Evolutionary conservation across 129 eudicot genomes (phyloP).

Genomic region (Kitagawia praeruptora): DNA sequence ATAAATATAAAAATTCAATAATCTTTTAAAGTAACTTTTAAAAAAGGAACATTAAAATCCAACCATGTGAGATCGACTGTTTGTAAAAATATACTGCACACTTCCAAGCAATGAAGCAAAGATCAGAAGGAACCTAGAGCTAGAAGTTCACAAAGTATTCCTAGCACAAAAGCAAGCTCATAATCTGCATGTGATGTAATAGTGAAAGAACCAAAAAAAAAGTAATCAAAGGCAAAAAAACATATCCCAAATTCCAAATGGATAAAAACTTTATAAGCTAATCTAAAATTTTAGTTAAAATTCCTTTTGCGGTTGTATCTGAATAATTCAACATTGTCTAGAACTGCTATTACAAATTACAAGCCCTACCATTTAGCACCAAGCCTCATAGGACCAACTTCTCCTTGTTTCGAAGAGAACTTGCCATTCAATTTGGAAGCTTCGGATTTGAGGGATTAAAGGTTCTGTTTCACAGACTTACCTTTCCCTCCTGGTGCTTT

Average conservation of each 20-base stretch:
- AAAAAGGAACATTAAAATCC: too few species aligned
- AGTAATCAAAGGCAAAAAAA: not conserved
- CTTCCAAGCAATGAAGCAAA: not conserved
- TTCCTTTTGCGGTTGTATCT: not conserved
- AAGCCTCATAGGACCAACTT: constrained; percentile 31
- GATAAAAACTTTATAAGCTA: not conserved
- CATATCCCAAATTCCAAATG: not conserved
- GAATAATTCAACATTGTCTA: not conserved
- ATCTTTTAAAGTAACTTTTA: too few species aligned
- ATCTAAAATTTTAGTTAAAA: not conserved
- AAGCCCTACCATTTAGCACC: constrained; percentile 34
- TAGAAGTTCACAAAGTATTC: not conserved
- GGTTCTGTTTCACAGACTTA: constrained; percentile 35
- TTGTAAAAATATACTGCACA: not conserved
- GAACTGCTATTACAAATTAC: not conserved
- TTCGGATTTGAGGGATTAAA: constrained; percentile 15
- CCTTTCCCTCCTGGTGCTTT: constrained; percentile 6
- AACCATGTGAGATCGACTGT: too few species aligned
- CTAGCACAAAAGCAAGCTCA: not conserved
- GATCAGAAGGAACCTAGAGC: not conserved
- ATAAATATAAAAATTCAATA: too few species aligned
- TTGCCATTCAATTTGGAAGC: constrained; percentile 20
- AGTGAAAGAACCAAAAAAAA: not conserved
- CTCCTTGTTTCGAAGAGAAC: constrained; percentile 32
- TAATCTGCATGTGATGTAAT: not conserved